Evolutionary conservation across 257 asterid genomes (phyloP).

Genomic region (Fraxinus pennsylvanica): DNA sequence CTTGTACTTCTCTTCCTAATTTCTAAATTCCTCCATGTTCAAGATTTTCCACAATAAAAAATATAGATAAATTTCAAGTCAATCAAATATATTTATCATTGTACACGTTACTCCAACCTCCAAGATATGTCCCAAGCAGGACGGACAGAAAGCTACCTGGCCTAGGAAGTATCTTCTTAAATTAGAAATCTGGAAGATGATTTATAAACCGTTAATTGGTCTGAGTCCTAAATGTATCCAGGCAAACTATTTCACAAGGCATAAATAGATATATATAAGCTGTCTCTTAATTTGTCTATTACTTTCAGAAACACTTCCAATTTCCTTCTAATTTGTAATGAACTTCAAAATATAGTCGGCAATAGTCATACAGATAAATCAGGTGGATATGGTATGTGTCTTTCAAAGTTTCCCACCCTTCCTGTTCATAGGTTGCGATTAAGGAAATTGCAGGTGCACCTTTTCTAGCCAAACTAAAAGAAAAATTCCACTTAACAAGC

Average conservation of each 20-base stretch:
- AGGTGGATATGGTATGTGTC: not conserved
- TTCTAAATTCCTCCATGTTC: not conserved
- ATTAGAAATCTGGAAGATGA: not conserved
- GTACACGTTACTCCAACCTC: not conserved
- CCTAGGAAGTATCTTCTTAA: not conserved
- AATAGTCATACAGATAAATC: not conserved
- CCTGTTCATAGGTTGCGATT: not conserved
- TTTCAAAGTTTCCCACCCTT: constrained; percentile 10
- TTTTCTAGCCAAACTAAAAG: constrained; percentile 11
- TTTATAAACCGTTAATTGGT: not conserved
- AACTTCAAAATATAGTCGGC: not conserved
- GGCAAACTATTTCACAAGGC: not conserved
- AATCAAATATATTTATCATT: not conserved
- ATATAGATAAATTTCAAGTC: not conserved
- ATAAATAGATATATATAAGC: not conserved
- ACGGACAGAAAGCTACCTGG: not conserved
- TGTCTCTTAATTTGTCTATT: not conserved
- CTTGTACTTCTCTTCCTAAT: not conserved
- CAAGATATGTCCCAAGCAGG: not conserved
- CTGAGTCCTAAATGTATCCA: not conserved
- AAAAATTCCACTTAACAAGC: not conserved
- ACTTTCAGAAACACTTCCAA: constrained; percentile 8
- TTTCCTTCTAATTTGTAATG: not conserved
- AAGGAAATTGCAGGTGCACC: not conserved
- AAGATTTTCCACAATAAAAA: too few relatives aligned